phyloP scores from a whole-genome alignment of 192 early-diverging fungal genomes.

The Podila epigama region DNA sequence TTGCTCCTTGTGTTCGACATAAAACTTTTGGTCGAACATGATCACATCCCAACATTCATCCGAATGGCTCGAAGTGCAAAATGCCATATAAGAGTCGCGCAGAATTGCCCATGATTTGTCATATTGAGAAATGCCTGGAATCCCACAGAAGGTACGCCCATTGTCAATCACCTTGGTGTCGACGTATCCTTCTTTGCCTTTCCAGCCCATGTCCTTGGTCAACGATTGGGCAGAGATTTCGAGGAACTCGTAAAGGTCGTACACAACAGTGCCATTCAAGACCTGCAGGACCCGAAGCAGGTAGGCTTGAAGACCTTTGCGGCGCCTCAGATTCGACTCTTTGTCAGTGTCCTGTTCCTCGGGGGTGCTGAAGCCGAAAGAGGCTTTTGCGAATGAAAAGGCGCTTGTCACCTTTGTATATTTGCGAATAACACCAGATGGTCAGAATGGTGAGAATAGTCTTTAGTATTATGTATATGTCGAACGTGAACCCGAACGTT shows the following conservation, averaged over 20 bases:
- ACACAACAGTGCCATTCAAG: constrained; percentile 67
- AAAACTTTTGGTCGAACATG: constrained; percentile 53
- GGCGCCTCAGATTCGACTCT: constrained; percentile 57
- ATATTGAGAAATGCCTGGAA: constrained; percentile 49
- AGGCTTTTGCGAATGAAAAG: constrained; percentile 16
- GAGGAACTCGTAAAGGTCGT: constrained; percentile 79
- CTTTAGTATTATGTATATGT: no score
- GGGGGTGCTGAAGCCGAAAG: constrained; percentile 10
- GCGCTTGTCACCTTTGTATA: constrained; percentile 19
- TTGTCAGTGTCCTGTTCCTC: constrained; percentile 27
- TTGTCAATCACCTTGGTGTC: constrained; percentile 67
- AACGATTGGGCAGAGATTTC: constrained; percentile 78
- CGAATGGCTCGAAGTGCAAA: constrained; percentile 49
- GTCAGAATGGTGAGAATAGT: no score
- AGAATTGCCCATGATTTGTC: constrained; percentile 73
- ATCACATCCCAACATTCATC: constrained; percentile 52
- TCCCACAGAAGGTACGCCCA: constrained; percentile 52
- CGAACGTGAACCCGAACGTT: not conserved
- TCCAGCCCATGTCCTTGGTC: constrained; percentile 82
- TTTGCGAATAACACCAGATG: not conserved
- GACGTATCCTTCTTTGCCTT: constrained; percentile 81
- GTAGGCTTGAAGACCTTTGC: constrained; percentile 67
- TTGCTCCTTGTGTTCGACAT: constrained; percentile 13
- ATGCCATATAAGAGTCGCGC: constrained; percentile 71
- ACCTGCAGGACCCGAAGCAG: constrained; percentile 63